Evolutionary conservation across 192 early-diverging fungal genomes (phyloP), one percentile per base, ranked within the genome.

Genomic region (Backusella westeae): DNA sequence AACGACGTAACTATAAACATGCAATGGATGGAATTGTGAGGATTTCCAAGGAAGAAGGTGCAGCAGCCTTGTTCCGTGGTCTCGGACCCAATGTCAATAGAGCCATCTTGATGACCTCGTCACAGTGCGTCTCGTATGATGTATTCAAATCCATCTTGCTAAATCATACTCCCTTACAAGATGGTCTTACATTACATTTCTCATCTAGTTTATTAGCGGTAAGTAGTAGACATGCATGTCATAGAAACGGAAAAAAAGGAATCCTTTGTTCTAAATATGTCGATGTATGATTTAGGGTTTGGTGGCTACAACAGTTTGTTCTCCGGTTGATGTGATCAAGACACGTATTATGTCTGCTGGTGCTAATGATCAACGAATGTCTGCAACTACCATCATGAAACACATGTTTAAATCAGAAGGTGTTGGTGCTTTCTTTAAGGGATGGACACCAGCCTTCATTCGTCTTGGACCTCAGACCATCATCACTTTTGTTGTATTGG

Each of bases 31-130:
- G 90, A 7, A 70, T 91, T 3, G 80, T 84, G 77, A 90, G 93
- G 75, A 96, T 97, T 66, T 83, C 91, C 1, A 86, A 87, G 14
- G 84, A 90, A n/a, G 96, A 97, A 69, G 94, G 95, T 12, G 78
- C 87, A 1, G 39, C 38, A 3, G 93, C 94, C 3, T 83, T 99
- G 42, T 95, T 96, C 84, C 92, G 96, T 80, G 97, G 97, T 69
- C 82, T 96, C 4, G 93, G 94, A 1, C 95, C 97, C 36, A 96
- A 96, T 44, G 89, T 95, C 70, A 90, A 95, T 65, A 87, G 96
- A 63, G 95, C 96, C 4, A 95, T 98, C 81, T 88, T 96, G 46
- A 93, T 94, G 90, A 92, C 88, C 14, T 85, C 85, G 14, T 87
- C 90, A 2, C 93, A 94, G 77, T 85, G 92, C 34, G 85, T 86